Evolutionary conservation across 164 flowering plant species (phyloP).

Genomic region (Tinospora cordifolia): DNA sequence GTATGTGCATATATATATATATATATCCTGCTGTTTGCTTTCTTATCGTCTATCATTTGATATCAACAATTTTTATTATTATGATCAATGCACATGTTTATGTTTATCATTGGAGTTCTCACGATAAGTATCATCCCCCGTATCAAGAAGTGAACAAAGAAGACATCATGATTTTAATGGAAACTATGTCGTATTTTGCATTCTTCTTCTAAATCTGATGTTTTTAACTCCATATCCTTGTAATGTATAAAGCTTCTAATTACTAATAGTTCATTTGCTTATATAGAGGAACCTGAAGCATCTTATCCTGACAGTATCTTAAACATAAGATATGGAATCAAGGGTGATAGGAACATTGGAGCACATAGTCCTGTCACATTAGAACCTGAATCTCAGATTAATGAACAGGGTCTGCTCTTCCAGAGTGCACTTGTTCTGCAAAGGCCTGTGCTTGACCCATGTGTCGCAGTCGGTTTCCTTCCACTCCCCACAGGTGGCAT

Average conservation of each 20-base stretch:
- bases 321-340: constrained; percentile 62
- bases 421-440: constrained; percentile 70
- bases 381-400: constrained; percentile 24
- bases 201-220: neutral
- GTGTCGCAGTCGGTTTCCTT: constrained; percentile 92
- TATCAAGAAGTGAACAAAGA: no score
- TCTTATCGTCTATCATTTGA: neutral
- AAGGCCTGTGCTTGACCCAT: constrained; percentile 84
- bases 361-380: constrained; percentile 65
- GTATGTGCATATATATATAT: no score
- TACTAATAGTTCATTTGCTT: constrained; percentile 7
- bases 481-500: constrained; percentile 77
- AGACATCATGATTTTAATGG: no score
- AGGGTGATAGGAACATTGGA: constrained; percentile 67
- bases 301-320: constrained; percentile 49
- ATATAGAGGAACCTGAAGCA: constrained; percentile 43
- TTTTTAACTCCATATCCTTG: neutral
- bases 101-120: no score
- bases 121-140: no score
- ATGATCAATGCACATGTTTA: neutral
- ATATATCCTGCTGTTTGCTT: neutral
- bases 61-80: neutral
- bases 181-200: neutral
- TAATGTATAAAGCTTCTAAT: neutral
- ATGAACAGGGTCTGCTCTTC: constrained; percentile 43